These are phyloP conservation scores for Noccaea bulbosa DNA, from an alignment of 345 rosid species.

Conservation along the genomic window DNA sequence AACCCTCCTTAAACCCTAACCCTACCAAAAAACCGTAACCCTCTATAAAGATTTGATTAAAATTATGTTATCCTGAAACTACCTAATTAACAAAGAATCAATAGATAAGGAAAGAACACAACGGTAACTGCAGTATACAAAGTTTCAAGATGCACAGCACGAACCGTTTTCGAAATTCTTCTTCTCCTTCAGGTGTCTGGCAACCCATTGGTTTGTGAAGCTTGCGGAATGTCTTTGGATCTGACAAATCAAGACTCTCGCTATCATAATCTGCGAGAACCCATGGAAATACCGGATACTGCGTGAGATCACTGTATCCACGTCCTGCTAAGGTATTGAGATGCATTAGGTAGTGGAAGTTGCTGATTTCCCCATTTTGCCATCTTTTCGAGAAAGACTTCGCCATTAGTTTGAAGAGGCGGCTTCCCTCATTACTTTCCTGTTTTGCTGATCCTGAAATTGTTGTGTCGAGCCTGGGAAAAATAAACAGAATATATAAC, in stretches of 20 bases:
- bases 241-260: constrained; percentile 76
- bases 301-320: constrained; percentile 99
- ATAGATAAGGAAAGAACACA: constrained; percentile 7
- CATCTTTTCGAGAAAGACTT: constrained; percentile 98
- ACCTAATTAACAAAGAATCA: constrained; percentile 20
- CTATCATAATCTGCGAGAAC: constrained; percentile 96
- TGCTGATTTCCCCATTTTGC: constrained; percentile 99
- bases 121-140: constrained; percentile 17
- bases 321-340: constrained; percentile 99
- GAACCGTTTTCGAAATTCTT: constrained; percentile 96
- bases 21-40: too few relatives aligned
- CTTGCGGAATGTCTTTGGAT: constrained; percentile 87
- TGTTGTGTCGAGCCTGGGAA: constrained; percentile 89
- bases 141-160: constrained; percentile 36
- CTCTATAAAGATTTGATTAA: neutral
- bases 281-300: constrained; percentile 99
- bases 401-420: constrained; percentile 89
- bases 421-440: constrained; percentile 90
- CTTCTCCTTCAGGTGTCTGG: constrained; percentile 96
- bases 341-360: constrained; percentile 99
- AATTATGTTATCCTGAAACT: constrained; percentile 22
- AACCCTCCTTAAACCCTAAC: too few relatives aligned
- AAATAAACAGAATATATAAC: constrained; percentile 35
- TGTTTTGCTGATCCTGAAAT: constrained; percentile 94
- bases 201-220: constrained; percentile 99